phyloP scores from a whole-genome alignment of 1,139 yeast genomes.

The Debaryomycetaceae sp. region DNA sequence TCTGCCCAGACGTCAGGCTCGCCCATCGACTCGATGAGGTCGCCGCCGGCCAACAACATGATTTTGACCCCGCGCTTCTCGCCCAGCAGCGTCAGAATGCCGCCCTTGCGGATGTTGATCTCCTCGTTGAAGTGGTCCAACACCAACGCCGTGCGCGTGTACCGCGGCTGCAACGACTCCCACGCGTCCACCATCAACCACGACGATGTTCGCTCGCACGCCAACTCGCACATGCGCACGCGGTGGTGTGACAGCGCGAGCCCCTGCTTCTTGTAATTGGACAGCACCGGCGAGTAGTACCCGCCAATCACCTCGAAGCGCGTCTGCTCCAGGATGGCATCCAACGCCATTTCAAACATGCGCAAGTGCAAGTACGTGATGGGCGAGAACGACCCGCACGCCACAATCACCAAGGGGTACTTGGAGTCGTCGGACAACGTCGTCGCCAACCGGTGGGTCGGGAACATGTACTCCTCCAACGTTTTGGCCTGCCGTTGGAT shows the following conservation, averaged over 20 bases:
- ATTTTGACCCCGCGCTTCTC: slow-evolving; percentile 83
- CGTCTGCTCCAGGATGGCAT: slow-evolving; percentile 88
- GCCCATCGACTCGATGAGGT: slow-evolving; percentile 97
- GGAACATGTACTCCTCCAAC: slow-evolving; percentile 68
- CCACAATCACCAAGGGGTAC: slow-evolving; percentile 88
- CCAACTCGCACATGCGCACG: slow-evolving; percentile 96
- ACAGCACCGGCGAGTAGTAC: slow-evolving; percentile 94
- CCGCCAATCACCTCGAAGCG: slow-evolving; percentile 96
- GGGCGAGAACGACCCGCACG: slow-evolving; percentile 97
- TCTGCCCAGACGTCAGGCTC: slow-evolving; percentile 99
- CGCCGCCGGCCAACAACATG: slow-evolving; percentile 97
- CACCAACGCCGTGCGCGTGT: slow-evolving; percentile 92
- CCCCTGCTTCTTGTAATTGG: slow-evolving; percentile 90
- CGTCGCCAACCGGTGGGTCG: slow-evolving; percentile 77
- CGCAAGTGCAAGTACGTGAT: slow-evolving; percentile 89
- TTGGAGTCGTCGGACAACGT: slow-evolving; percentile 70
- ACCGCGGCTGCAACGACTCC: slow-evolving; percentile 90
- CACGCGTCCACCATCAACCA: slow-evolving; percentile 99
- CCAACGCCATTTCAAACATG: slow-evolving; percentile 98
- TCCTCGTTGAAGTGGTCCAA: slow-evolving; percentile 96
- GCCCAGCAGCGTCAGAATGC: slow-evolving; percentile 71
- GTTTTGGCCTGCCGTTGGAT: slow-evolving; percentile 78
- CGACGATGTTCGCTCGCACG: slow-evolving; percentile 92
- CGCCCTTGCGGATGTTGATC: slow-evolving; percentile 84
- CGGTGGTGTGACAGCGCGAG: slow-evolving; percentile 84